Conservation (phyloP, 2,329 filamentous ascomycete species). For the Fusarium liriodendri region DNA sequence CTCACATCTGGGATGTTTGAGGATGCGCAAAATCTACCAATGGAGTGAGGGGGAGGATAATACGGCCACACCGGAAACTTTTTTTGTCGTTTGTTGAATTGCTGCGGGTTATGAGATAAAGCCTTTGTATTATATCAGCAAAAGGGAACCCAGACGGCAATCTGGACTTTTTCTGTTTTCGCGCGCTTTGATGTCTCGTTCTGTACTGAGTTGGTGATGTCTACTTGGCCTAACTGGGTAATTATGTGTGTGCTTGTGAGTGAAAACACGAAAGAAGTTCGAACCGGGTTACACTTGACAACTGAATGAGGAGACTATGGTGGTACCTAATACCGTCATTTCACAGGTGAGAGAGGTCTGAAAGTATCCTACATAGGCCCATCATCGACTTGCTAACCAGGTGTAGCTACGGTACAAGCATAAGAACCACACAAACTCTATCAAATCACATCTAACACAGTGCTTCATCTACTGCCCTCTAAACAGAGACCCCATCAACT, state of each 20-base stretch:
- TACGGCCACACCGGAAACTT: conserved; percentile 41
- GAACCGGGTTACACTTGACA: neutral
- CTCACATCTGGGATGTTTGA: conserved; percentile 36
- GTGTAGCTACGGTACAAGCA: neutral
- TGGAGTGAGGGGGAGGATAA: conserved; percentile 24
- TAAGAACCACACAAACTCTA: neutral
- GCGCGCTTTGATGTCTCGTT: conserved; percentile 5
- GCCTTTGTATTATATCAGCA: conserved; percentile 49
- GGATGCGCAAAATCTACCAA: conserved; percentile 36
- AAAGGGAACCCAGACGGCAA: conserved; percentile 42
- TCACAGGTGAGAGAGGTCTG: neutral
- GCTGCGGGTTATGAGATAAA: conserved; percentile 43
- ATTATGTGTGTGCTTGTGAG: neutral
- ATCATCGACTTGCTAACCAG: neutral
- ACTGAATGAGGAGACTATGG: neutral
- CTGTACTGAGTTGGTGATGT: neutral
- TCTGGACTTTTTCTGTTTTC: conserved; percentile 40
- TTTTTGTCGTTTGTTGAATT: conserved; percentile 39
- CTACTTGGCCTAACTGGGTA: neutral
- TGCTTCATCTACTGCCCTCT: neutral
- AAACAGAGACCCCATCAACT: neutral
- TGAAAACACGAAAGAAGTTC: neutral
- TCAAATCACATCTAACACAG: neutral
- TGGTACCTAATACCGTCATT: too few relatives aligned
- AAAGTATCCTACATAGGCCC: neutral